A percentile compares a stretch with the other conserved stretches of the same genome.
Evolutionary conservation across 2,329 filamentous ascomycete species (phyloP).

Genomic region (Epichloe bromicola): DNA sequence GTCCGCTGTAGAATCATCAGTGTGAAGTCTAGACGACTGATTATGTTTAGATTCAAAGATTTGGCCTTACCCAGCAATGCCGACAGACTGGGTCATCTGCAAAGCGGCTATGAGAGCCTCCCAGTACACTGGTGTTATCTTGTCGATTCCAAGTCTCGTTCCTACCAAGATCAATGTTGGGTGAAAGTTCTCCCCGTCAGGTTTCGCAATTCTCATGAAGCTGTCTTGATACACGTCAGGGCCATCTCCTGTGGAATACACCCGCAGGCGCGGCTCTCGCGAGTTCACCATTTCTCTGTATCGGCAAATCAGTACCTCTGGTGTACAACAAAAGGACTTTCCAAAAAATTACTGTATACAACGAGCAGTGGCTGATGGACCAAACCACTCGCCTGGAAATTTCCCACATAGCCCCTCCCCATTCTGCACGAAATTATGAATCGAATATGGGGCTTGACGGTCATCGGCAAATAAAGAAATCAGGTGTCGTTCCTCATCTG

Average conservation of each 20-base stretch:
- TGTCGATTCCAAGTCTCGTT: constrained; percentile 82
- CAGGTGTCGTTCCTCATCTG: constrained; percentile 53
- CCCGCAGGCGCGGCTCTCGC: constrained; percentile 51
- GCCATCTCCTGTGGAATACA: constrained; percentile 83
- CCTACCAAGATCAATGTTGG: constrained; percentile 84
- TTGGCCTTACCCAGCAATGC: constrained; percentile 70
- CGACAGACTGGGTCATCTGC: constrained; percentile 84
- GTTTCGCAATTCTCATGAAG: constrained; percentile 65
- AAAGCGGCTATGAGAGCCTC: constrained; percentile 77
- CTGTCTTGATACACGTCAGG: constrained; percentile 88
- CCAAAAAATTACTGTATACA: constrained; percentile 71
- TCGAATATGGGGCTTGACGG: constrained; percentile 75
- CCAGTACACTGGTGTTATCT: constrained; percentile 90
- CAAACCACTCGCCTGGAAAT: constrained; percentile 96
- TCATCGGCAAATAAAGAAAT: constrained; percentile 80
- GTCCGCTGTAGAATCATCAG: constrained; percentile 45
- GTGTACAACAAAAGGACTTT: too few relatives aligned
- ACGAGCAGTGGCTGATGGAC: constrained; percentile 85
- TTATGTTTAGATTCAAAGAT: background rate
- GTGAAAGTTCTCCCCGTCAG: constrained; percentile 51
- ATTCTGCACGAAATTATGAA: constrained; percentile 86
- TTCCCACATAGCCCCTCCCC: constrained; percentile 88
- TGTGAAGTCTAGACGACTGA: background rate
- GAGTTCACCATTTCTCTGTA: constrained; percentile 60
- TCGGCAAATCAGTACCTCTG: background rate